phyloP scores from a whole-genome alignment of 768 basidiomycete species.

The Trametes coccinea region DNA sequence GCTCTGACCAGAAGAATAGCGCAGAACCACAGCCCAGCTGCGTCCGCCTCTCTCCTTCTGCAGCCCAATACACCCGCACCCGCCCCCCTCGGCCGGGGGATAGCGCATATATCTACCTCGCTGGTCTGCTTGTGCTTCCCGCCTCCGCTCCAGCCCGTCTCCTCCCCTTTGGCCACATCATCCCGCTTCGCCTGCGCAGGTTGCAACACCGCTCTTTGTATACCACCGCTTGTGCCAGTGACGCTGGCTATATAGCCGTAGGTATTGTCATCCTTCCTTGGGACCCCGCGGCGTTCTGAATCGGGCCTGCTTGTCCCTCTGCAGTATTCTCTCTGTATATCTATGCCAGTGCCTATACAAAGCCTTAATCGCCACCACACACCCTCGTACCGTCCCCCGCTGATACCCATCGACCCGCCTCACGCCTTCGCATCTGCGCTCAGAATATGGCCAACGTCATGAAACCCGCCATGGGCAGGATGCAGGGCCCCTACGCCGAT shows the following conservation, averaged over 20 bases:
- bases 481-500: neutral
- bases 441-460: conserved; percentile 18
- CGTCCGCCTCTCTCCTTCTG: conserved; percentile 3
- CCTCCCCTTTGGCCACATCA: neutral
- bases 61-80: neutral
- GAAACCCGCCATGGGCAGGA: conserved; percentile 6
- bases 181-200: conserved; percentile 14
- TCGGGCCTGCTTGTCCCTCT: neutral
- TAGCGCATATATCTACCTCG: conserved; percentile 6
- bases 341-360: conserved; percentile 24
- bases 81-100: neutral
- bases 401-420: conserved; percentile 1
- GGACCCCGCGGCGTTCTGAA: neutral
- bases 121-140: neutral
- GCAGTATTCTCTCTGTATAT: conserved; percentile 22
- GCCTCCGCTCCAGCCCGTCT: neutral
- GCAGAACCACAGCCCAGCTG: conserved; percentile 14
- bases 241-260: conserved; percentile 10
- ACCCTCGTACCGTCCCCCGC: conserved; percentile 15
- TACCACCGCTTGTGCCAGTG: conserved; percentile 3
- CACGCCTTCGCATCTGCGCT: neutral
- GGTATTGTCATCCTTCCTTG: neutral
- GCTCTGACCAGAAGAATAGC: conserved; percentile 16
- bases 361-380: conserved; percentile 9
- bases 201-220: conserved; percentile 9